Evolutionary conservation across 352 stramenopile genomes (phyloP).

Genomic region (Pythium aquatile): DNA sequence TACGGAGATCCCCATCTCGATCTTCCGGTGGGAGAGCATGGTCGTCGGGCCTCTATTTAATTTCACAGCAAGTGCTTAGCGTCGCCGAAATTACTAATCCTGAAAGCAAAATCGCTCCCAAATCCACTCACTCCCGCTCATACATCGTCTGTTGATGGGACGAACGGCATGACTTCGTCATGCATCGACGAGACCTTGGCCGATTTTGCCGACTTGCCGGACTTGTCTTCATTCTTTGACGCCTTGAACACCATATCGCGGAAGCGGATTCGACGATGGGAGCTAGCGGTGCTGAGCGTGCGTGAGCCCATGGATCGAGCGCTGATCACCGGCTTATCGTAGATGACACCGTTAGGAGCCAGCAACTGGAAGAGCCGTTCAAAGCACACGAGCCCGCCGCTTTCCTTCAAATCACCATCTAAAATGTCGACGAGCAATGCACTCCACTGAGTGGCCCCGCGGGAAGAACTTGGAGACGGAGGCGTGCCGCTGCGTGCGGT

Average conservation of each 20-base stretch:
- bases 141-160: neutral
- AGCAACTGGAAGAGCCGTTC: slow-evolving; percentile 20
- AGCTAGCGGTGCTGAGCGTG: neutral
- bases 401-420: slow-evolving; percentile 20
- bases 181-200: slow-evolving; percentile 12
- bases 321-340: slow-evolving; percentile 1
- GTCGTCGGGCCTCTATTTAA: slow-evolving; percentile 30
- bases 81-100: neutral
- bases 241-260: slow-evolving; percentile 27
- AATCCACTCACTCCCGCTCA: neutral
- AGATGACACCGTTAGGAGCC: slow-evolving; percentile 17
- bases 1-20: slow-evolving; percentile 32
- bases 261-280: neutral
- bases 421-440: slow-evolving; percentile 24
- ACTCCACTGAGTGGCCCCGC: slow-evolving; percentile 17
- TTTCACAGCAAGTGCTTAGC: slow-evolving; percentile 9
- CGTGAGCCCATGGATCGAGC: neutral
- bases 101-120: too few relatives aligned
- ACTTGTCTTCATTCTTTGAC: slow-evolving; percentile 6
- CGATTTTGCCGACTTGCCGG: slow-evolving; percentile 10
- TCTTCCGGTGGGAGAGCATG: slow-evolving; percentile 33
- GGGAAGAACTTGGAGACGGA: neutral
- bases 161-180: slow-evolving; percentile 15
- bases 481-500: neutral
- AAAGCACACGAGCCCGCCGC: slow-evolving; percentile 7